These are phyloP conservation scores for Yamadazyma kitorensis DNA, from an alignment of 805 yeast genomes.

Conservation along the genomic window DNA sequence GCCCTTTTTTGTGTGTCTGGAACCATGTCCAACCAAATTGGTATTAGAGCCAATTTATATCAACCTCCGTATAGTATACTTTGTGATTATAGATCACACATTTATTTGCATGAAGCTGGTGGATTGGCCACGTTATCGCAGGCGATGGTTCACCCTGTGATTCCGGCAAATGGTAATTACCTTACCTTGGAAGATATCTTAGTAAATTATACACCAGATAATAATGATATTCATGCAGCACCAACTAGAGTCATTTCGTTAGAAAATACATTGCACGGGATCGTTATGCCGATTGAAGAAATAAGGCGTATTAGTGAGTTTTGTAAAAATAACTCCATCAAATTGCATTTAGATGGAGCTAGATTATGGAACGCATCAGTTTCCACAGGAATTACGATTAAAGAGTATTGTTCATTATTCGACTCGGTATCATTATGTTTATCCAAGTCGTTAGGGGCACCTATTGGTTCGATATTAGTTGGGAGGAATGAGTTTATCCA, in stretches of 20 bases:
- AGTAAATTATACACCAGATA: constrained; percentile 60
- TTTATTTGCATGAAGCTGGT: constrained; percentile 40
- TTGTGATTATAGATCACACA: constrained; percentile 38
- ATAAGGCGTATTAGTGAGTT: constrained; percentile 66
- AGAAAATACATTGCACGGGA: constrained; percentile 88
- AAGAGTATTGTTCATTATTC: constrained; percentile 70
- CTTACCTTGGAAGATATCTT: constrained; percentile 55
- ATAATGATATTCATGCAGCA: constrained; percentile 82
- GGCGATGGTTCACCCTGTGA: constrained; percentile 39
- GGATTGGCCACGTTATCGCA: constrained; percentile 43
- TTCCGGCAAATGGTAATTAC: constrained; percentile 32
- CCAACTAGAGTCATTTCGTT: constrained; percentile 83
- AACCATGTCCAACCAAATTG: constrained; percentile 42
- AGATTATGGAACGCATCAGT: constrained; percentile 88
- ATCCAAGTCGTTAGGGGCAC: constrained; percentile 90
- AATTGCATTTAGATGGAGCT: constrained; percentile 92
- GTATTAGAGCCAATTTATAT: constrained; percentile 32
- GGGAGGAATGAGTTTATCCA: constrained; percentile 57
- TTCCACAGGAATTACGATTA: constrained; percentile 64
- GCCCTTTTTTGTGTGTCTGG: constrained; percentile 42
- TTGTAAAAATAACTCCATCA: constrained; percentile 57
- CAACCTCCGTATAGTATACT: constrained; percentile 43
- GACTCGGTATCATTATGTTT: constrained; percentile 89
- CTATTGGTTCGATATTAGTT: constrained; percentile 85
- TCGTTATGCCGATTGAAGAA: constrained; percentile 77